Conservation (phyloP, 106 monocot genomes). For the Hemerocallis citrina region DNA sequence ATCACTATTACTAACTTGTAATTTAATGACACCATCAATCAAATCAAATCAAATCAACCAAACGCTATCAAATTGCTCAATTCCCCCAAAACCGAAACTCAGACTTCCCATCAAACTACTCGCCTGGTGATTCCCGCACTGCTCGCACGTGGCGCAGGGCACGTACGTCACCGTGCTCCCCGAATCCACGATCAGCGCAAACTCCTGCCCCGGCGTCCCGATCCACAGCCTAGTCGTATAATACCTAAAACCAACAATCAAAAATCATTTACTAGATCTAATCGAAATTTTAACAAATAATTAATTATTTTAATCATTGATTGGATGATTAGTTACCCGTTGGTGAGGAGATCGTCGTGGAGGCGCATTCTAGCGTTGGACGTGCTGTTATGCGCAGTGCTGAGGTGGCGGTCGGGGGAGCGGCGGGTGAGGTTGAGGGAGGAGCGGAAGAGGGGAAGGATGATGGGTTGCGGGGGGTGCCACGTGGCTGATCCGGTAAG, state of each 20-base stretch:
- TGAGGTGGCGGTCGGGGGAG: constrained; percentile 5
- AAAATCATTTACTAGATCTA: not conserved
- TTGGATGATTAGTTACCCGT: no score
- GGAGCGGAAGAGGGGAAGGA: constrained; percentile 25
- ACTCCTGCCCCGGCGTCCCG: constrained; percentile 70
- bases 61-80: no score
- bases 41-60: no score
- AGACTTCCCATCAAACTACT: no score
- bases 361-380: constrained; percentile 49
- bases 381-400: constrained; percentile 2
- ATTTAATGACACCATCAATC: no score
- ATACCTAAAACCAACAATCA: constrained; percentile 27
- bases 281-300: no score
- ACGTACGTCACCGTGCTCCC: constrained; percentile 78
- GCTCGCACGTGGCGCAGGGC: constrained; percentile 60
- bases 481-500: not conserved
- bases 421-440: not conserved
- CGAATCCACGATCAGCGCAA: constrained; percentile 66
- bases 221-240: constrained; percentile 62
- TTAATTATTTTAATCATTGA: no score
- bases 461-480: constrained; percentile 16
- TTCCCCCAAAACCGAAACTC: no score
- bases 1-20: no score
- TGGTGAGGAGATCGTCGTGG: constrained; percentile 69
- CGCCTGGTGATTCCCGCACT: constrained; percentile 70